Evolutionary conservation across 2,329 filamentous ascomycete species (phyloP), one percentile per base, ranked within the genome.

Genomic region (Cladorrhinum sp.): DNA sequence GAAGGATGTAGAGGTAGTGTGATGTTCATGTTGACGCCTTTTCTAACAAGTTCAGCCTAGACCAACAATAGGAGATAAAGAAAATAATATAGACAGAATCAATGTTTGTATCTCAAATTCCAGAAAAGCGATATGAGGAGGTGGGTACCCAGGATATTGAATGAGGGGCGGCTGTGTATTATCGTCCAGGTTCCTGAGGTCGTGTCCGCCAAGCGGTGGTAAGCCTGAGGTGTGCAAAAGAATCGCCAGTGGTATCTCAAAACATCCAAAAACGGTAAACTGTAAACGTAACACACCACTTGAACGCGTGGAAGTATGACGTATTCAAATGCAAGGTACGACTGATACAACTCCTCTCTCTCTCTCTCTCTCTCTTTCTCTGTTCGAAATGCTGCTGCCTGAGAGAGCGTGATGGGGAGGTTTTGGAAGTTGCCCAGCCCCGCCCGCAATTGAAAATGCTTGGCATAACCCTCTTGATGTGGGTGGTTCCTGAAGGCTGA

Each of bases 1-100:
- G 77, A 75, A 61, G 77, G 73, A 62, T 81, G 80, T 64, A 84
- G 69, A 55, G 82, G 82, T 36, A 84, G 73, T 62, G 78, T 80
- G 72, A 83, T 72, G 70, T 75, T 82, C 78, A 81, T 82, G 66
- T 65, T 73, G 66, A 59, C 60, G 61, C 20, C 3, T 45, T 45
- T 13, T 3, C 8, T 18, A 45, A 2, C 20, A 22, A 18, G n/a
- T n/a, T n/a, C n/a, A n/a, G n/a, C n/a, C n/a, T n/a, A n/a, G n/a
- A n/a, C n/a, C n/a, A n/a, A 18, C 9, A 18, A n/a, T 41, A 7
- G 4, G 36, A 41, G 7, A 41, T 41, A 18, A 18, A 13, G 36
- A 41, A 41, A 13, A 7, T 32, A 36, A 36, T 36, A 36, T 10
- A 4, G 16, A 16, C 25, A 29, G 25, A 10, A 5, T 4, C 5